Percentiles rank a stretch among this genome's conserved stretches.
phyloP scores from a whole-genome alignment of 2,329 filamentous ascomycete species.

The Hymenoscyphus fructigenus region DNA sequence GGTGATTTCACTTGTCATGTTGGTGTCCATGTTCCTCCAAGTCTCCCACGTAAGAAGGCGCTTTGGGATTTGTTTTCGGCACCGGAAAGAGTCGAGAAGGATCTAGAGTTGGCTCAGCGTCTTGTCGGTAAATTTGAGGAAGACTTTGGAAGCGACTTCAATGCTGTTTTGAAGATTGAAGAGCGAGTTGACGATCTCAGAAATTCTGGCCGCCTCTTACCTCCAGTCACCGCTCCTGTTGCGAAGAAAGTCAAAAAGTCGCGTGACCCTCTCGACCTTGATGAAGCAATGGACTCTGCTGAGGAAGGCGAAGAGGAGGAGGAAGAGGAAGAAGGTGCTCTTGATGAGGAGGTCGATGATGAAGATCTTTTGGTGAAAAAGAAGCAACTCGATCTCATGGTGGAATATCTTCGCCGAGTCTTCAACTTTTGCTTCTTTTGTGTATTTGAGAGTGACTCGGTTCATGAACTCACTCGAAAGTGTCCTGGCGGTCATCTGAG shows the following conservation, averaged over 20 bases:
- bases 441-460: slow-evolving; percentile 96
- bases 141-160: slow-evolving; percentile 74
- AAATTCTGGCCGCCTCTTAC: slow-evolving; percentile 73
- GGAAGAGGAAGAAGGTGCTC: slow-evolving; percentile 60
- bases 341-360: slow-evolving; percentile 81
- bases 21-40: slow-evolving; percentile 88
- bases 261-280: slow-evolving; percentile 54
- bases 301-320: slow-evolving; percentile 73
- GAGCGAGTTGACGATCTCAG: slow-evolving; percentile 81
- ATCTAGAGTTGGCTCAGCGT: slow-evolving; percentile 78
- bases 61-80: slow-evolving; percentile 96
- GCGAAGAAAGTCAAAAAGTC: slow-evolving; percentile 66
- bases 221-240: slow-evolving; percentile 53
- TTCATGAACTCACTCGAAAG: slow-evolving; percentile 93
- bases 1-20: slow-evolving; percentile 98
- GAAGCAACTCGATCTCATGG: slow-evolving; percentile 92
- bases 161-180: slow-evolving; percentile 78
- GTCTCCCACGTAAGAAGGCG: slow-evolving; percentile 86
- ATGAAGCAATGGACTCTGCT: slow-evolving; percentile 60
- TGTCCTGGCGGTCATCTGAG: slow-evolving; percentile 97
- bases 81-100: slow-evolving; percentile 88
- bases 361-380: slow-evolving; percentile 89
- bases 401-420: slow-evolving; percentile 93
- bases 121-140: slow-evolving; percentile 82
- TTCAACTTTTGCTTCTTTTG: slow-evolving; percentile 99